Base-by-base conservation (phyloP, 2,329 filamentous ascomycete genomes). In the Aspergillus persii region DNA sequence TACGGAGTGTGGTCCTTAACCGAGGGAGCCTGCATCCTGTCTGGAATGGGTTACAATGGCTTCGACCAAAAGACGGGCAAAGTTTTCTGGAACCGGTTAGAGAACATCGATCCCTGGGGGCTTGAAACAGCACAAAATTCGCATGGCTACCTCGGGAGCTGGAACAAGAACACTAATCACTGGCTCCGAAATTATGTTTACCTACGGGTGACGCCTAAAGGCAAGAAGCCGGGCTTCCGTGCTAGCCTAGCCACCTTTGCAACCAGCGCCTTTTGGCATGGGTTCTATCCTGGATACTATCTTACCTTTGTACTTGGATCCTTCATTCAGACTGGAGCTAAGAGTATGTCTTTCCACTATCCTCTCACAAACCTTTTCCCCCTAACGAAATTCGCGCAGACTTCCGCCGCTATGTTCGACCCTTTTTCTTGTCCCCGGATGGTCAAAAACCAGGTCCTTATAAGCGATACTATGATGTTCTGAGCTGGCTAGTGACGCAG, bases 161-260 rank as follows among this genome's bases (percentile, higher is more conserved):
- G 95, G 95, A 99, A 99, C 76, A 96, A 97, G 80, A 98, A 98
- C 77, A 99, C 95, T 11, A 99, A 97, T 75, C 87, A 91, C 69
- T 99, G 95, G 95, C 80, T 99, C 61, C 86, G 93, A 50, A 96
- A 98, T 76, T 99, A 97, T 72, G 84, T 99, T 67, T 99, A 98
- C 72, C 83, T 99, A 51, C 88, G 95, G 27, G 95, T 99, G 3
- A 99, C 95, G 0, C 95, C 95, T 0, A 90, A 90, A 67, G 95
- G 95, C 56, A 95, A 92, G 81, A 99, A 98, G 76, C 95, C 95
- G 8, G 95, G 95, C 1, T 99, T 99, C 80, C 85, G 93, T 60
- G 95, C 95, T 53, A 98, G 90, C 69, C 80, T 99, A 80, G 92
- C 92, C 36, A 99, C 95, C 0, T 99, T 99, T 73, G 85, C 87